Base-by-base conservation (phyloP, 108 stramenopile species). In the Mediolabrus comicus region DNA sequence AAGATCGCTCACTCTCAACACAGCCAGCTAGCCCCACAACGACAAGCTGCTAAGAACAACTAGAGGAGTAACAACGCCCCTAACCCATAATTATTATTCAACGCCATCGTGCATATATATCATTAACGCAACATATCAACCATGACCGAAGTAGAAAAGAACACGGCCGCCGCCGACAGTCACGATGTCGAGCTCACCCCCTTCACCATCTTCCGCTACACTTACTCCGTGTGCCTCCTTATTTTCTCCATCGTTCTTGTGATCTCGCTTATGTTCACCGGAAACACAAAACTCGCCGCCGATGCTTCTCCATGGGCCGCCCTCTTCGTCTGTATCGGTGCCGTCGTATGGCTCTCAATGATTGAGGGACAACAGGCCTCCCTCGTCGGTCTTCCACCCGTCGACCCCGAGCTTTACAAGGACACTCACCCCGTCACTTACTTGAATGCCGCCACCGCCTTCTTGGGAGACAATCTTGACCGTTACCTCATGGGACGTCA, bases 401-500 rank as follows among this genome's bases (percentile, higher is more conserved):
- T 88, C 68, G 71, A 90, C 53, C 79, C 82, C 30, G 86, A 82
- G 11, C 77, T 87, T 9, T 93, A 90, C 87, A 74, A 74, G 51
- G 83, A 90, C 55, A 77, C 72, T 33, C 92, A 93, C 62, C 77
- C 84, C 3, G 80, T 84, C 76, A 74, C 89, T 13, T 82, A 82
- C 81, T 75, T 83, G 61, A 73, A 71, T 62, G 76, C 79, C 41
- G 67, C 62, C 35, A 60, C 82, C 61, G 74, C 72, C 61, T 83
- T 89, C 83, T 87, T 81, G 79, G 92, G 92, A 52, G 90, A 94
- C 82, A 91, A 91, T 86, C 68, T 94, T 22, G 88, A 94, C 49
- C 84, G 92, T 25, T 94, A 87, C 79, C 67, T 94, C 7, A 73
- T 94, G 79, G 89, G 92, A 46, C 86, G 93, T 87, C 92, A 94